Evolutionary conservation across 2,329 filamentous ascomycete species (phyloP), one percentile per base, ranked within the genome.

Genomic region (Alternaria sp.): DNA sequence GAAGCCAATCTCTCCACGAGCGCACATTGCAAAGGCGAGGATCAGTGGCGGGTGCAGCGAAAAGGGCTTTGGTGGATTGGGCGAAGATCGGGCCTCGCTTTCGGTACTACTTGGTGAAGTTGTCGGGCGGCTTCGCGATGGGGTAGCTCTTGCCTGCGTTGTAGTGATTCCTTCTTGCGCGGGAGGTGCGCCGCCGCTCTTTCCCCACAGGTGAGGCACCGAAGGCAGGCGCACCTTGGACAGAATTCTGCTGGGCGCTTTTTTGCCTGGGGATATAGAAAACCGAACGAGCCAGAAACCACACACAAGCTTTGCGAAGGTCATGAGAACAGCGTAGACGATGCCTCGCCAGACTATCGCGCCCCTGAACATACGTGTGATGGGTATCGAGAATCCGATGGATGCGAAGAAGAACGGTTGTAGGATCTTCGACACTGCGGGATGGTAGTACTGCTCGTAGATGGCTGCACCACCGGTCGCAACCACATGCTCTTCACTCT

Each of bases 1-100:
- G 65, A 93, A 93, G 0, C 91, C 91, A 32, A 95, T 92, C 75
- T 96, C 92, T 1, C 92, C 91, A n/a, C 91, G 84, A 0, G 91
- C 88, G 0, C 91, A 86, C 91, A 95, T 95, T 3, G 87, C 87
- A 17, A 86, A 82, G 0, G 89, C 89, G 0, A 94, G 79, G 3
- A 94, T 88, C 0, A 86, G 83, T 0, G 88, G 85, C 0, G 91
- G 90, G 65, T 93, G 90, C 1, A 92, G 80, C 0, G 90, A 93
- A 4, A 85, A 77, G 0, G 88, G 86, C 51, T 86, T 87, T 0
- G 80, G 72, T 6, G 73, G 59, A 23, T 57, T 67, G 3, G 62
- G 55, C 8, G 68, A 73, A 46, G 65, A 68, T 13, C 69, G 67
- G 13, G 44, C 64, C 25, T 63, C 57, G 32, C 19, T 30, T 59